These are phyloP conservation scores for Penicillium sp. DNA, from an alignment of 2,329 filamentous ascomycete genomes.

Conservation along the genomic window DNA sequence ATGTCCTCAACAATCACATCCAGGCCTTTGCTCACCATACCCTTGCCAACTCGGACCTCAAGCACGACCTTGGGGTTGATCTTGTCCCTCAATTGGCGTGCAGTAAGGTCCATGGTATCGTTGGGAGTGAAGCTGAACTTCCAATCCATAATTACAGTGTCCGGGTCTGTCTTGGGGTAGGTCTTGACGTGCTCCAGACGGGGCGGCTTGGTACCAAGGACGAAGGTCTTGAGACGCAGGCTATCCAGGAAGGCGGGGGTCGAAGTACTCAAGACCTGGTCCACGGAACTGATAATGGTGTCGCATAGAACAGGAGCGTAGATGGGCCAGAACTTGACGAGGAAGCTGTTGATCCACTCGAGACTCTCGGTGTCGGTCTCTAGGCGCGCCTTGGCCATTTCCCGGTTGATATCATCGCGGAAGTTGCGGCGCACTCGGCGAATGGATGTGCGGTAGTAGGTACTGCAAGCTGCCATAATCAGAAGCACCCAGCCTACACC, in stretches of 20 bases:
- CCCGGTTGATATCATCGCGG: slow-evolving; percentile 84
- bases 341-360: slow-evolving; percentile 98
- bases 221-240: slow-evolving; percentile 87
- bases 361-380: slow-evolving; percentile 89
- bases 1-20: slow-evolving; percentile 98
- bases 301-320: slow-evolving; percentile 90
- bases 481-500: slow-evolving; percentile 90
- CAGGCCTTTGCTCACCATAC: slow-evolving; percentile 91
- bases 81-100: slow-evolving; percentile 85
- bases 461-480: slow-evolving; percentile 85
- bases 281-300: slow-evolving; percentile 87
- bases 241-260: slow-evolving; percentile 92
- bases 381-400: slow-evolving; percentile 77
- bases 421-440: slow-evolving; percentile 92
- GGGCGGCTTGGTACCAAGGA: slow-evolving; percentile 89
- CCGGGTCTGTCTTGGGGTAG: slow-evolving; percentile 90
- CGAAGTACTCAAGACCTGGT: slow-evolving; percentile 88
- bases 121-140: slow-evolving; percentile 99
- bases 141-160: slow-evolving; percentile 98
- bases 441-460: slow-evolving; percentile 94
- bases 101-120: slow-evolving; percentile 85
- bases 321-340: slow-evolving; percentile 99
- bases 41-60: slow-evolving; percentile 91
- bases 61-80: slow-evolving; percentile 95
- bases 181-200: slow-evolving; percentile 97